Conservation (phyloP, 2,329 filamentous ascomycete species). For the Talaromyces sp. region DNA sequence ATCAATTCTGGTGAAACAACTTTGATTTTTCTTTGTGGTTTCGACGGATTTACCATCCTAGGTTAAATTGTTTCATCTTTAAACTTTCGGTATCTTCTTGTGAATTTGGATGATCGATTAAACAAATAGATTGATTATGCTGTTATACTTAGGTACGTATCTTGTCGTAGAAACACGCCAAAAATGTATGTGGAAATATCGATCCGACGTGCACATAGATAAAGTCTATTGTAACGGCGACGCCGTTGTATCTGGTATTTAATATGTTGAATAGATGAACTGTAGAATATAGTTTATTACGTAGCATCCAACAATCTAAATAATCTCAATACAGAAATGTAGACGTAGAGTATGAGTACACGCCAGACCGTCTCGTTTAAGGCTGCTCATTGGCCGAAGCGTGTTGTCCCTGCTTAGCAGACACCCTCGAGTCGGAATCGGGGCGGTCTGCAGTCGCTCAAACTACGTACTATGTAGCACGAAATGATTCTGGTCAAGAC, state of each 20-base stretch:
- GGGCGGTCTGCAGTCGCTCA: conserved; percentile 11
- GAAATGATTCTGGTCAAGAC: not conserved
- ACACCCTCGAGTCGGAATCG: not conserved
- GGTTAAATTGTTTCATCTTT: not conserved
- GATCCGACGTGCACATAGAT: not conserved
- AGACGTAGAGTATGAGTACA: not conserved
- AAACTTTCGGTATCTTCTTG: not conserved
- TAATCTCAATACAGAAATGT: not conserved
- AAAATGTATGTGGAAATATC: not conserved
- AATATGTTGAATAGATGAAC: not conserved
- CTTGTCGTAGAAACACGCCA: not conserved
- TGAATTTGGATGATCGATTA: not conserved
- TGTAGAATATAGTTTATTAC: not conserved
- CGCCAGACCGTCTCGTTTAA: conserved; percentile 13
- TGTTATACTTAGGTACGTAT: not conserved
- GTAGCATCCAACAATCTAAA: not conserved
- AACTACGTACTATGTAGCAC: not conserved
- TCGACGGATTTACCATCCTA: not conserved
- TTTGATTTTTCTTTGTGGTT: not conserved
- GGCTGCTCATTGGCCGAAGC: not conserved
- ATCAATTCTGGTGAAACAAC: not conserved
- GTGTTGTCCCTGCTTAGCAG: conserved; percentile 4
- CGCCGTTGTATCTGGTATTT: not conserved
- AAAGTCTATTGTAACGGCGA: not conserved
- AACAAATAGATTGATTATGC: not conserved